Base-by-base conservation (phyloP, 805 yeast species). In the Kodamaea kakaduensis region DNA sequence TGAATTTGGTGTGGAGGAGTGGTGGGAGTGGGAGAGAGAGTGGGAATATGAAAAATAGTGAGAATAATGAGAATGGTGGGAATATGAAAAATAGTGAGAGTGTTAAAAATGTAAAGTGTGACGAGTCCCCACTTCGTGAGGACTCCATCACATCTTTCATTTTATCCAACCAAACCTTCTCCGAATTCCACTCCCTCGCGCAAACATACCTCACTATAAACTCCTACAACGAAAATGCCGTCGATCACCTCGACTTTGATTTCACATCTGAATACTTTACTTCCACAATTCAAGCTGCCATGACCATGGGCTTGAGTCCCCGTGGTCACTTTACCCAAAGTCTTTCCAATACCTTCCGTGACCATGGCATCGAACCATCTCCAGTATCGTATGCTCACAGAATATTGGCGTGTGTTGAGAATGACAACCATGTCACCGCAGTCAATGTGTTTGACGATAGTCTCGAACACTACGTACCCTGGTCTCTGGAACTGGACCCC, bases 361-460 rank as follows among this genome's bases (percentile, higher is more conserved):
- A 21, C 14, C 17, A 34, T 17, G 31, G 19, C 2, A 31, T 32
- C 19, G 54, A 48, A 32, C 48, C 43, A 14, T 42, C 50, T 22
- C 44, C 53, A 6, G 28, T 46, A 16, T 49, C 58, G 1, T 64
- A 48, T 45, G 60, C 59, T 38, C 34, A 45, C 23, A 38, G 59
- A 25, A 42, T 66, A 6, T 69, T 62, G 29, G 35, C 38, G 13
- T 59, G 63, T 1, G 48, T 61, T 14, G 18, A 30, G 8, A 6
- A 9, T 2, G 32, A 43, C 9, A 50, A 61, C 27, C 32, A 40
- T 22, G 34, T 40, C 1, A 31, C 36, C 21, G 70, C 70, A 1
- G 29, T 48, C 6, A 36, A 50, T 15, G 35, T 61, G 8, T 67
- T 63, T 36, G 56, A 58, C 10, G 56, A 60, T 32, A 64, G 70